Percentiles rank a stretch among this genome's conserved stretches.
These are phyloP conservation scores for barley (Hordeum vulgare) DNA, from an alignment of 176 grass and related monocot genomes.

Conservation along the genomic window DNA sequence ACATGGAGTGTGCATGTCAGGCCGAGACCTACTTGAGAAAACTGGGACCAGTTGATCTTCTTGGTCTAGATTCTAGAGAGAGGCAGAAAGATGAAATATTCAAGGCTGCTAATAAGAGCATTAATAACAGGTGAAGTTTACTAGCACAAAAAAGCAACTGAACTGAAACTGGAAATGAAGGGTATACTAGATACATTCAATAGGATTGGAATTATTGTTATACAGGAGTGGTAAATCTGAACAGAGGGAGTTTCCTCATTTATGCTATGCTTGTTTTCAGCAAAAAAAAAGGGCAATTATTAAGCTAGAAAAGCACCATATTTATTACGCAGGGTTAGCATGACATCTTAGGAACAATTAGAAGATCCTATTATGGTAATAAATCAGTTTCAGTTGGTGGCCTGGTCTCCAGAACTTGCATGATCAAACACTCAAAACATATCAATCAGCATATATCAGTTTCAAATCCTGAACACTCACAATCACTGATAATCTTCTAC, in stretches of 20 bases:
- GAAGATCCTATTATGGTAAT: not conserved
- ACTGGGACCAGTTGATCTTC: not conserved
- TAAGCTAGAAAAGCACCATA: not conserved
- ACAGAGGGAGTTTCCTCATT: not conserved
- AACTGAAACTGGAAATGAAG: not conserved
- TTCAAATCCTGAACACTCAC: not conserved
- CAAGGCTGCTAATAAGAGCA: not conserved
- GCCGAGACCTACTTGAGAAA: not conserved
- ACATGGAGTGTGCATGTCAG: not conserved
- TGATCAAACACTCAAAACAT: not conserved
- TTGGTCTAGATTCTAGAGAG: slow-evolving; percentile 3
- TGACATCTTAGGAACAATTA: not conserved
- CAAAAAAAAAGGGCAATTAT: not conserved
- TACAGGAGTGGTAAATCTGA: not conserved
- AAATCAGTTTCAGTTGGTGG: not conserved
- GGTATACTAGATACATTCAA: not conserved
- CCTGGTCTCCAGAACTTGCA: not conserved
- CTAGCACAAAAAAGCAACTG: not conserved
- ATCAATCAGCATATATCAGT: not conserved
- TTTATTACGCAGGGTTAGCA: not conserved
- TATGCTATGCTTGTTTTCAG: not conserved
- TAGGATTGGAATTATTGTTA: not conserved
- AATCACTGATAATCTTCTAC: not conserved
- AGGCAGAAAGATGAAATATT: not conserved
- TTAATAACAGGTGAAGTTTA: not conserved